Base-by-base conservation (phyloP, 495 filamentous ascomycete species). In the Penicillium alfredii region DNA sequence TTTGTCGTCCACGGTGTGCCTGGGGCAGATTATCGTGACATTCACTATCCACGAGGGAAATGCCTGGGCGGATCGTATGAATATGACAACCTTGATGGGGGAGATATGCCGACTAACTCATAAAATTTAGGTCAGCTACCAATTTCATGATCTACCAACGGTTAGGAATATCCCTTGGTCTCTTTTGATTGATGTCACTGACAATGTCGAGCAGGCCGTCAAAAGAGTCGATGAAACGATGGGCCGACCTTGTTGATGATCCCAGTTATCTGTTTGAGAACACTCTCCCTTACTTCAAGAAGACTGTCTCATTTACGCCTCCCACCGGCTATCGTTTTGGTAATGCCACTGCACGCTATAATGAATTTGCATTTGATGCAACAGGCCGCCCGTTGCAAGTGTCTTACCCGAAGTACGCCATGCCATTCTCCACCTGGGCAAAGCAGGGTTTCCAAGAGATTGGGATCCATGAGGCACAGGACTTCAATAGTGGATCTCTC, bases 211-310 rank as follows among this genome's bases (percentile, higher is more conserved):
- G 6, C 23, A 69, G 69, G 18, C 63, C 60, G 0, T 64, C 60
- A 0, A 49, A 29, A 27, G 57, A 55, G 6, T 55, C 71, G 4
- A 61, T 68, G 51, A 44, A 63, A 13, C 47, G 30, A 28, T 73
- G 71, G 69, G 69, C 69, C 4, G 58, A 71, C 18, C 39, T 55
- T n/a, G 63, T 73, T 19, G 59, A 60, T 8, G 71, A 73, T 35
- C 27, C 57, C 14, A 66, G 58, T 33, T 75, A 68, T 33, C 45
- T 47, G 0, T 72, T 60, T 17, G 44, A 63, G n/a, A 63, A 67
- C n/a, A 38, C 63, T 1, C 38, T 73, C 4, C 60, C 55, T 1
- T 73, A 51, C 21, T 73, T 56, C 44, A 55, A 65, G 28, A 58
- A 57, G 33, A 62, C 56, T 7, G 33, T 49, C 10, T 30, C 53